Percentiles rank a stretch among this genome's conserved stretches.
Conservation (phyloP, 1,284 basidiomycete genomes). For the Bondarzewia mesenterica region DNA sequence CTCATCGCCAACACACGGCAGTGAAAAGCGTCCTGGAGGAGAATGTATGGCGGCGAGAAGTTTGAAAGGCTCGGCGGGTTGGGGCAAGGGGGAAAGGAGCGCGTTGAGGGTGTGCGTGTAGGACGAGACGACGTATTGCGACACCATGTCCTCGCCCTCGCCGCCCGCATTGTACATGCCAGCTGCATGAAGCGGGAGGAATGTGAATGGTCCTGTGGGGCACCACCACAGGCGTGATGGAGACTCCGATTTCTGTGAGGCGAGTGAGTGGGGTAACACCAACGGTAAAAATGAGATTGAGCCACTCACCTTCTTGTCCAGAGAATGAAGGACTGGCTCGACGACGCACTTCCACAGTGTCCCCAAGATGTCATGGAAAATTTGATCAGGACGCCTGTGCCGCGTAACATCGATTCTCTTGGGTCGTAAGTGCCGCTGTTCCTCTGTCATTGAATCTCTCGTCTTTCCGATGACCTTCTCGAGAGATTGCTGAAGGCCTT, state of each 20-base stretch:
- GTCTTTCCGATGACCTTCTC: not conserved
- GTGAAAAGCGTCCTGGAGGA: not conserved
- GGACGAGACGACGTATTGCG: not conserved
- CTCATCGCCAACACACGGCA: not conserved
- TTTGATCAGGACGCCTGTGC: not conserved
- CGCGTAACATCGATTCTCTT: too few species aligned
- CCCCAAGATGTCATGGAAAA: not conserved
- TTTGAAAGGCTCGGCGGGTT: not conserved
- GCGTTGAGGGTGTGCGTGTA: not conserved
- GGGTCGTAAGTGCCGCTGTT: not conserved
- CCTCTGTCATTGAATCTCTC: not conserved
- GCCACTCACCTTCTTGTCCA: not conserved
- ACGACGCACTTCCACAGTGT: not conserved
- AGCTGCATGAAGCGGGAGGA: not conserved
- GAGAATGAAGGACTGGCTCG: not conserved
- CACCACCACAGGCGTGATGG: not conserved
- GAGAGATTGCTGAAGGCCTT: not conserved
- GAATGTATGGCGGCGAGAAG: not conserved
- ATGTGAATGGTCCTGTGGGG: not conserved
- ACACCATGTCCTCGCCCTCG: too few species aligned
- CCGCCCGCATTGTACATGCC: not conserved
- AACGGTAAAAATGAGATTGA: not conserved
- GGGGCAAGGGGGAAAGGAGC: not conserved
- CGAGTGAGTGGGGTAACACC: not conserved
- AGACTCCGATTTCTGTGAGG: not conserved